Percentiles rank a stretch among this genome's conserved stretches.
Evolutionary conservation across 2,329 filamentous ascomycete species (phyloP).

Genomic region (Alternaria infectoria): DNA sequence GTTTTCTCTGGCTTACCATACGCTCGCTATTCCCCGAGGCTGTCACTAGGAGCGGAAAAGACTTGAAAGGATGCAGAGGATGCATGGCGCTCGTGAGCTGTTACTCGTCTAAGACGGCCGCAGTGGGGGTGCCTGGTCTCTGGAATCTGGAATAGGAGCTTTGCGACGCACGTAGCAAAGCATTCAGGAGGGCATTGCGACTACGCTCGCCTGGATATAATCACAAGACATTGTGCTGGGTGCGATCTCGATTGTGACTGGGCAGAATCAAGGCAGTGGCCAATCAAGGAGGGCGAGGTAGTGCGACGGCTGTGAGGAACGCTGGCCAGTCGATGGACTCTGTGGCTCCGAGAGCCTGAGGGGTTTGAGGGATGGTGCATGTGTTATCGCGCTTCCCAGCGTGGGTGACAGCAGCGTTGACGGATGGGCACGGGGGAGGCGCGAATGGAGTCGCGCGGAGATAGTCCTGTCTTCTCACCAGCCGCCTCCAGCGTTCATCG

Average conservation of each 20-base stretch:
- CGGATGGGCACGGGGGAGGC: background rate
- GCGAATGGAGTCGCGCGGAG: background rate
- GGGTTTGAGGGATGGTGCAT: conserved; percentile 1
- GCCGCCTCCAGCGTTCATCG: background rate
- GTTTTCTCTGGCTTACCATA: background rate
- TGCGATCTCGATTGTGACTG: conserved; percentile 4
- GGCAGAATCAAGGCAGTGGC: conserved; percentile 2
- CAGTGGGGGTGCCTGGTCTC: background rate
- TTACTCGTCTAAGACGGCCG: background rate
- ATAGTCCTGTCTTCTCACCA: background rate
- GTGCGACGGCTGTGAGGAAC: conserved; percentile 4
- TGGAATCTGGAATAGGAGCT: background rate
- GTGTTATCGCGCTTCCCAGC: conserved; percentile 1
- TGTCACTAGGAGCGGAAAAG: conserved; percentile 5
- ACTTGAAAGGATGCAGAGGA: background rate
- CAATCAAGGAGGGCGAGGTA: conserved; percentile 9
- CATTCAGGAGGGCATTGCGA: background rate
- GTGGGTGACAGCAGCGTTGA: background rate
- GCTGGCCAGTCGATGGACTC: background rate
- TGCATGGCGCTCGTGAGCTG: conserved; percentile 10
- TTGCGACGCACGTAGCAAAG: background rate
- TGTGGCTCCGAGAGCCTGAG: background rate
- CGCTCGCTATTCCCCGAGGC: conserved; percentile 2
- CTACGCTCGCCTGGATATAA: background rate
- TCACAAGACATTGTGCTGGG: background rate